Percentiles rank a stretch among this genome's conserved stretches.
Evolutionary conservation across 2,329 filamentous ascomycete genomes (phyloP).

Genomic region (Metarhizium robertsii): DNA sequence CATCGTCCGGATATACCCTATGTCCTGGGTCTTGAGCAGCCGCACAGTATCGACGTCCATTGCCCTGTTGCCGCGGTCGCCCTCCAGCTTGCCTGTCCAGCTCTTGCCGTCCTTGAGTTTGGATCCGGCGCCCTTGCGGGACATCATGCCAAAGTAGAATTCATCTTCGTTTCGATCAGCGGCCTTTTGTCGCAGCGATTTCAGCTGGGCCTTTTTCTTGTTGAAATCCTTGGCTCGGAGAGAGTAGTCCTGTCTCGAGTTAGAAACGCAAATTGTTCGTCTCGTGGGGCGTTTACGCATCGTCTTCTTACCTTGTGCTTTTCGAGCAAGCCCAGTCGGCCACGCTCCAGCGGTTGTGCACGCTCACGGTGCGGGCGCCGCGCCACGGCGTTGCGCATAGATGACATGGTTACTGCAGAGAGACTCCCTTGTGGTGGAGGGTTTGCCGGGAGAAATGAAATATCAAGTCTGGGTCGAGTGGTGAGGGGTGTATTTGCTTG

Average conservation of each 20-base stretch:
- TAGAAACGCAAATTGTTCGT: conserved; percentile 5
- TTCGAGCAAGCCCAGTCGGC: conserved; percentile 84
- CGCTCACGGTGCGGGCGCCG: conserved; percentile 85
- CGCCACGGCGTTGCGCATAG: conserved; percentile 57
- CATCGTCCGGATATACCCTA: conserved; percentile 55
- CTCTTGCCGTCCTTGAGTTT: conserved; percentile 37
- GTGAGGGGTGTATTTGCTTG: neutral
- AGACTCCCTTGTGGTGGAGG: neutral
- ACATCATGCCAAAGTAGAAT: conserved; percentile 64
- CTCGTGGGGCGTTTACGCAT: neutral
- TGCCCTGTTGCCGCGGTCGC: conserved; percentile 46
- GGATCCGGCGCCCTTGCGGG: conserved; percentile 45
- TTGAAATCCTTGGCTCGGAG: conserved; percentile 58
- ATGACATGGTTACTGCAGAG: conserved; percentile 33
- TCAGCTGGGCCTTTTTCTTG: conserved; percentile 53
- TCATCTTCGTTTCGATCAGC: conserved; percentile 62
- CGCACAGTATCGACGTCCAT: conserved; percentile 49
- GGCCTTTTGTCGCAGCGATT: conserved; percentile 50
- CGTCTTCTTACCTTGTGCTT: conserved; percentile 69
- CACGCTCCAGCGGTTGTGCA: conserved; percentile 73
- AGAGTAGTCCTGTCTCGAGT: conserved; percentile 44
- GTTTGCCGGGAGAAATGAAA: neutral
- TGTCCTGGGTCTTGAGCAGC: conserved; percentile 60
- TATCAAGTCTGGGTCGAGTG: neutral
- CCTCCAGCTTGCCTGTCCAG: conserved; percentile 47